These are phyloP conservation scores for Amaranthus tricolor DNA, from an alignment of 179 eudicot genomes.

Conservation along the genomic window DNA sequence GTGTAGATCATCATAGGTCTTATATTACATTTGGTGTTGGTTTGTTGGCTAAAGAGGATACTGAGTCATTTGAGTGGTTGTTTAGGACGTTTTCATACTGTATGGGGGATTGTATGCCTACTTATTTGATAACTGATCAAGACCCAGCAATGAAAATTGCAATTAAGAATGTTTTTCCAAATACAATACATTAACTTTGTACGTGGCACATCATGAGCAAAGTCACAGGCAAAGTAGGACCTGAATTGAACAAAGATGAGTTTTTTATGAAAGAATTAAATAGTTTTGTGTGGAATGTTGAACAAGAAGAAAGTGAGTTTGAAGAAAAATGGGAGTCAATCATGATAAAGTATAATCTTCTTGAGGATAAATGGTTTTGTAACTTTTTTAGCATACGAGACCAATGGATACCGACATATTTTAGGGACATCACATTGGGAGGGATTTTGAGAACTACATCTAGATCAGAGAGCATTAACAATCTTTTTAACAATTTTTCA, in stretches of 20 bases:
- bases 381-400: not conserved
- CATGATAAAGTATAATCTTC: not conserved
- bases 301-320: not conserved
- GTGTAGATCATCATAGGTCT: too few species aligned
- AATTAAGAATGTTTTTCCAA: not conserved
- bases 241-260: not conserved
- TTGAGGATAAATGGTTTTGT: not conserved
- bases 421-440: not conserved
- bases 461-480: slow-evolving; percentile 8
- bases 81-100: slow-evolving; percentile 4
- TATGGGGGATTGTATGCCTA: not conserved
- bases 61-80: slow-evolving; percentile 6
- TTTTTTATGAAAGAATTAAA: not conserved
- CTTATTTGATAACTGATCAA: not conserved
- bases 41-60: too few species aligned
- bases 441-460: slow-evolving; percentile 7
- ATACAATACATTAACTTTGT: not conserved
- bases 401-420: not conserved
- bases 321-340: not conserved
- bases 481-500: not conserved
- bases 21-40: too few species aligned
- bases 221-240: not conserved
- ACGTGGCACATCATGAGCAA: not conserved
- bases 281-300: not conserved
- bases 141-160: not conserved